These are phyloP conservation scores for Cocos nucifera DNA, from an alignment of 176 grass and related monocot genomes.

Conservation along the genomic window DNA sequence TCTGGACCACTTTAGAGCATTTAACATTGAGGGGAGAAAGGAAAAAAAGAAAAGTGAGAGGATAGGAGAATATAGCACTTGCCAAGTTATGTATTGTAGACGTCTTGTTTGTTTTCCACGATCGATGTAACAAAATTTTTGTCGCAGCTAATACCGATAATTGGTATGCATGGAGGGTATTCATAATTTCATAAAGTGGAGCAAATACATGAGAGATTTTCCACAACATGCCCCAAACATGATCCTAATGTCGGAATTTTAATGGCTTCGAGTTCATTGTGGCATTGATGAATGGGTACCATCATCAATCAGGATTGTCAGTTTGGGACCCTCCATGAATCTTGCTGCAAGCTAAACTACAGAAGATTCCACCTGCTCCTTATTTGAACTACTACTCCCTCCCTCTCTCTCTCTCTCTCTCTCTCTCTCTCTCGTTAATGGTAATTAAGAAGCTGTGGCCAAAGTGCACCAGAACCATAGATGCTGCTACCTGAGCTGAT, in stretches of 20 bases:
- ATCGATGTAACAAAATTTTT: no score
- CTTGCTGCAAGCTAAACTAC: neutral
- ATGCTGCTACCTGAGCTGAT: neutral
- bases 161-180: no score
- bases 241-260: no score
- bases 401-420: neutral
- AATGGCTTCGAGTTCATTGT: no score
- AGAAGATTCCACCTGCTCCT: neutral
- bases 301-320: neutral
- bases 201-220: neutral
- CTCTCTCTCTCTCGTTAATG: neutral
- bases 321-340: neutral
- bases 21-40: no score
- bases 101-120: no score
- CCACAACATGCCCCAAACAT: no score
- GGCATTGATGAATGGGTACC: neutral
- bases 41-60: no score
- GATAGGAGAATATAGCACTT: no score
- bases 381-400: neutral
- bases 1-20: no score
- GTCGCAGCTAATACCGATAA: no score
- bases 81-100: no score
- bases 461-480: neutral
- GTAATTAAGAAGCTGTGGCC: neutral
- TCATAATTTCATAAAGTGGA: neutral